Evolutionary conservation across 2,329 filamentous ascomycete genomes (phyloP), one percentile per base, ranked within the genome.

Genomic region (Claviceps paspali): DNA sequence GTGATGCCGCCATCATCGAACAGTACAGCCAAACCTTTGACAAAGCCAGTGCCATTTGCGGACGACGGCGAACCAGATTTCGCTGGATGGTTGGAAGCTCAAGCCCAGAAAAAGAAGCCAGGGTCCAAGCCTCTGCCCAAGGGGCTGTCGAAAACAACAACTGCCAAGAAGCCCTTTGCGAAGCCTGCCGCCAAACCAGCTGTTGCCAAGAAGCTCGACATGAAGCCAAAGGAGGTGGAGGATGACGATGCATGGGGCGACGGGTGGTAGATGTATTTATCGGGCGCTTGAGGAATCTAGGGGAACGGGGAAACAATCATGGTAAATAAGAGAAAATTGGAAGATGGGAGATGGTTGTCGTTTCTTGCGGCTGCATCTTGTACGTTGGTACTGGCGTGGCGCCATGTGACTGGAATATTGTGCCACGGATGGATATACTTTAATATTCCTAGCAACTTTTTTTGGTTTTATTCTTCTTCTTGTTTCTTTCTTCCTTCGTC

Each of bases 61-160:
- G 86, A 94, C 47, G 77, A 82, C 19, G 88, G 29, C 18, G 40
- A 98, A 55, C 88, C 88, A 0, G 91, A 96, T 56, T 96, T 98
- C 57, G 88, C 86, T 5, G 87, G 86, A 5, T 96, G 91, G 87
- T 60, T 96, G 17, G 86, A 84, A 10, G 86, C 87, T 10, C 85
- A 95, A 54, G 76, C 81, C 5, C 70, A 79, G 44, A 73, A 81
- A 43, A 95, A 93, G 44, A 95, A 92, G 62, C 68, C 68, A 9
- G 53, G 54, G 1, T 50, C 56, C 29, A 91, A 82, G 46, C 63
- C 79, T 3, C 54, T 96, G 38, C 87, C 88, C 0, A 98, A 93
- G 59, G 88, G 88, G 0, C 55, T 96, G 19, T 61, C 66, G 2
- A 94, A 92, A 58, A 51, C 71, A 2, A 56, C 45, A 0, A 54